These are phyloP conservation scores for Neonectria faginata DNA, from an alignment of 2,329 filamentous ascomycete species.

Conservation along the genomic window DNA sequence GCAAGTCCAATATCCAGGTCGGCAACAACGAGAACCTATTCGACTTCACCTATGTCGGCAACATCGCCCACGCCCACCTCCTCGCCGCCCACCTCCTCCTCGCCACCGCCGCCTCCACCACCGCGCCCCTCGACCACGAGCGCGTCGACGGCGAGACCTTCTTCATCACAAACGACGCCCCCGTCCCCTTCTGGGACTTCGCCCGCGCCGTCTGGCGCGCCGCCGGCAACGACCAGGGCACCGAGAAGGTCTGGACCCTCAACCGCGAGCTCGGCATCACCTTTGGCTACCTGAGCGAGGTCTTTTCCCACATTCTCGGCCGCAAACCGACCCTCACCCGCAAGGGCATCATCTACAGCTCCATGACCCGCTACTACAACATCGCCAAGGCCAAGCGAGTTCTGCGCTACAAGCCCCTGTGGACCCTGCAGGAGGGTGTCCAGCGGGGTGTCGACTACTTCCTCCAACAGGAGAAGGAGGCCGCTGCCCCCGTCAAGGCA, in stretches of 20 bases:
- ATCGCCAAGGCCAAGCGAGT: conserved; percentile 79
- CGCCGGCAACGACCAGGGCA: conserved; percentile 65
- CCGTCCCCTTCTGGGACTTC: conserved; percentile 93
- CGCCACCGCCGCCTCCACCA: conserved; percentile 65
- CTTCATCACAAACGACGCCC: conserved; percentile 89
- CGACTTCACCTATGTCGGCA: conserved; percentile 74
- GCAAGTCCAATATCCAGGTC: conserved; percentile 82
- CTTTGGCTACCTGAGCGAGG: conserved; percentile 66
- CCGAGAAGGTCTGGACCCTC: conserved; percentile 67
- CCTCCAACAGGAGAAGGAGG: conserved; percentile 61
- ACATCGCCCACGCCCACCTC: conserved; percentile 80
- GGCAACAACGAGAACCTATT: conserved; percentile 75
- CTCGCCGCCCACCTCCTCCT: conserved; percentile 82
- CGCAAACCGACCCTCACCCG: conserved; percentile 69
- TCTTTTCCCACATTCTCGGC: conserved; percentile 60
- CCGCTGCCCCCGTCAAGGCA: conserved; percentile 38
- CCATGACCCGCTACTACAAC: conserved; percentile 82
- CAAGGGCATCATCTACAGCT: conserved; percentile 73
- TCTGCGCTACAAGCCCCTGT: conserved; percentile 76
- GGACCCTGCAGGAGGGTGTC: conserved; percentile 74
- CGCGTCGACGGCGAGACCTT: conserved; percentile 87
- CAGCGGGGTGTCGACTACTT: conserved; percentile 66
- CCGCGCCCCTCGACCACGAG: conserved; percentile 76
- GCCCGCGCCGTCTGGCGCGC: conserved; percentile 80
- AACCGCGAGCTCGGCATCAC: conserved; percentile 62